Base-by-base conservation (phyloP, 2,329 filamentous ascomycete genomes). In the Chaetomium strumarium region DNA sequence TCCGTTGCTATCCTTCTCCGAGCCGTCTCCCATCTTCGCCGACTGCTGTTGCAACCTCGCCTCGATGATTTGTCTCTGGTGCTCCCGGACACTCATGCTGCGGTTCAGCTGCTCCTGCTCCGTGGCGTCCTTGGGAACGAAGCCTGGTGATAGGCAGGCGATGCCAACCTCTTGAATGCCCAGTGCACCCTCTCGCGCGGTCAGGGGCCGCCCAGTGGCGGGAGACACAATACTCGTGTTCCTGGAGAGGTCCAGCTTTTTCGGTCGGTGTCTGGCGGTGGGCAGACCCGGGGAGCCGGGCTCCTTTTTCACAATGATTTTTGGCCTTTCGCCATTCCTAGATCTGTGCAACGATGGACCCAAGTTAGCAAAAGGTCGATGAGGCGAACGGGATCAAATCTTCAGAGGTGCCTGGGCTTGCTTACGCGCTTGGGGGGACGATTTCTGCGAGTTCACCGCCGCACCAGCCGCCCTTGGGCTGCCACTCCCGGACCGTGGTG, bases 231-330 rank as follows among this genome's bases (percentile, higher is more conserved):
- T 75, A 55, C 71, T 76, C 31, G 74, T 72, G 45, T 72, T 65
- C 1, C 84, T 85, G 57, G 88, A 88, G 31, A 95, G 78, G 68
- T 93, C 88, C 52, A 95, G 78, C 65, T 83, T 85, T 64, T 86
- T 81, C 13, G 88, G 88, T 53, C 88, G 80, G 64, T 89, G 88
- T 47, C 88, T 81, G 49, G 86, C 80, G 55, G 83, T 80, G 48
- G 83, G 77, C 64, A 93, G 81, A 58, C 86, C 86, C 49, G 92
- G 92, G 43, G 92, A 96, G 39, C 86, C 82, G 33, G 91, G 91
- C 70, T 99, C 93, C 72, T 96, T 96, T 77, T 97, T 97, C 55
- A 99, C 91, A 59, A 95, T 80, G 58, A 96, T 95, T 72, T 89
- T 91, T 38, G 88, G 69, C 42, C 72, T 76, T 68, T 68, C 73